These are phyloP conservation scores for Floccularia luteovirens DNA, from an alignment of 768 basidiomycete genomes.

Conservation along the genomic window DNA sequence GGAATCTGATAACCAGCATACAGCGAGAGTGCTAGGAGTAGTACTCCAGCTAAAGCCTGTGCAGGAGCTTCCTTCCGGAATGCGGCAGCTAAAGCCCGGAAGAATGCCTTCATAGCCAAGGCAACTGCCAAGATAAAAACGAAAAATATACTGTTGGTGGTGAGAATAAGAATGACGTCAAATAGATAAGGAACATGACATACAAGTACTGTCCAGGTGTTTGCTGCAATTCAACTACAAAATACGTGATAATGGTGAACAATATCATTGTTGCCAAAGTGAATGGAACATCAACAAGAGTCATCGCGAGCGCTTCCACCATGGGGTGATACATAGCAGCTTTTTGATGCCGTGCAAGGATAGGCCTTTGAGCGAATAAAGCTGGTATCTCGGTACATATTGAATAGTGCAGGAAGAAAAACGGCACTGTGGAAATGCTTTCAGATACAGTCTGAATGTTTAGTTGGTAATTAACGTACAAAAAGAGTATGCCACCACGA, in stretches of 20 bases:
- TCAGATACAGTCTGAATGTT: conserved; percentile 8
- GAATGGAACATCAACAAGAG: conserved; percentile 55
- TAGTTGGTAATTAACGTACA: conserved; percentile 27
- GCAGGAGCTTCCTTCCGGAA: conserved; percentile 55
- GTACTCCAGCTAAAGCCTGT: conserved; percentile 47
- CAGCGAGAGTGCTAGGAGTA: conserved; percentile 20
- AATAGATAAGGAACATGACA: conserved; percentile 13
- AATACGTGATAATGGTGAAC: conserved; percentile 50
- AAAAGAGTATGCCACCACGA: conserved; percentile 68
- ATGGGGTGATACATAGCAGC: conserved; percentile 42
- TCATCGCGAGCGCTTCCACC: conserved; percentile 40
- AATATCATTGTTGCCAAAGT: conserved; percentile 35
- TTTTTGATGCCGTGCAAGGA: conserved; percentile 46
- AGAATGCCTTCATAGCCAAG: conserved; percentile 68
- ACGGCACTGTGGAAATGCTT: conserved; percentile 26
- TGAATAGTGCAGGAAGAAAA: conserved; percentile 50
- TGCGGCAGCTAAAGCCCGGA: conserved; percentile 57
- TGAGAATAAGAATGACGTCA: conserved; percentile 1
- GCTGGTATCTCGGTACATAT: conserved; percentile 64
- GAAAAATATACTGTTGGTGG: conserved; percentile 41
- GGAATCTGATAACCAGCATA: conserved; percentile 41
- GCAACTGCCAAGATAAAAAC: conserved; percentile 52
- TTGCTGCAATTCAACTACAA: conserved; percentile 49
- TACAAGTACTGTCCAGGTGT: conserved; percentile 61
- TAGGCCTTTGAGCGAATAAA: conserved; percentile 54